A percentile compares a stretch with the other conserved stretches of the same genome.
These are phyloP conservation scores for Globomyces pollinis-pini DNA, from an alignment of 192 early-diverging fungal species.

Conservation along the genomic window DNA sequence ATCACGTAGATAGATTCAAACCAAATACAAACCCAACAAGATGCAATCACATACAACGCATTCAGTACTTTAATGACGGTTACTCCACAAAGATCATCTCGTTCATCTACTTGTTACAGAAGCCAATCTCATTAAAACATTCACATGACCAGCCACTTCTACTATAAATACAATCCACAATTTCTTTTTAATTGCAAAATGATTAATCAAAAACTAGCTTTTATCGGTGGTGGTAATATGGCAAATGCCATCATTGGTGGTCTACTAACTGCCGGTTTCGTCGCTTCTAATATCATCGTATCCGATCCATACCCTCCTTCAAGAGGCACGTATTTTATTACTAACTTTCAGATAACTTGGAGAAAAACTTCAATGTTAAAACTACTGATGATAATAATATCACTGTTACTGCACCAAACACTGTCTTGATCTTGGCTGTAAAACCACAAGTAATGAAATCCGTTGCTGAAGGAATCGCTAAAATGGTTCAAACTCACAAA, in stretches of 20 bases:
- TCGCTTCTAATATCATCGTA: constrained; percentile 58
- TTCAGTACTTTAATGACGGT: too few relatives aligned
- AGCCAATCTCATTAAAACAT: too few relatives aligned
- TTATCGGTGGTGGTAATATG: constrained; percentile 89
- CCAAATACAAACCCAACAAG: too few relatives aligned
- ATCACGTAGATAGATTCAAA: too few relatives aligned
- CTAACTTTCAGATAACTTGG: constrained; percentile 60
- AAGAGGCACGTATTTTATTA: too few relatives aligned
- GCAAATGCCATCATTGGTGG: constrained; percentile 87
- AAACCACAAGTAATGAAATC: constrained; percentile 81
- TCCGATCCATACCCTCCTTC: constrained; percentile 70
- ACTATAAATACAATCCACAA: too few relatives aligned
- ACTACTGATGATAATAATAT: constrained; percentile 54
- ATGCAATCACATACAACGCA: too few relatives aligned
- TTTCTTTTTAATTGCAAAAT: too few relatives aligned
- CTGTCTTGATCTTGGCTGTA: constrained; percentile 79
- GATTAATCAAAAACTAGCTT: not conserved
- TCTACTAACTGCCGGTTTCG: constrained; percentile 67
- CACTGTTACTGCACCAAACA: constrained; percentile 44
- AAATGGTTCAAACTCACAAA: constrained; percentile 38
- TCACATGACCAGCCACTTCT: too few relatives aligned
- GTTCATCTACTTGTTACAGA: too few relatives aligned
- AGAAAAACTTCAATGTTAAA: constrained; percentile 44
- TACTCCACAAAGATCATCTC: too few relatives aligned
- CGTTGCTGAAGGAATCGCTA: constrained; percentile 55